Base-by-base conservation (phyloP, 2,329 filamentous ascomycete genomes). In the Pseudohalonectria lignicola region DNA sequence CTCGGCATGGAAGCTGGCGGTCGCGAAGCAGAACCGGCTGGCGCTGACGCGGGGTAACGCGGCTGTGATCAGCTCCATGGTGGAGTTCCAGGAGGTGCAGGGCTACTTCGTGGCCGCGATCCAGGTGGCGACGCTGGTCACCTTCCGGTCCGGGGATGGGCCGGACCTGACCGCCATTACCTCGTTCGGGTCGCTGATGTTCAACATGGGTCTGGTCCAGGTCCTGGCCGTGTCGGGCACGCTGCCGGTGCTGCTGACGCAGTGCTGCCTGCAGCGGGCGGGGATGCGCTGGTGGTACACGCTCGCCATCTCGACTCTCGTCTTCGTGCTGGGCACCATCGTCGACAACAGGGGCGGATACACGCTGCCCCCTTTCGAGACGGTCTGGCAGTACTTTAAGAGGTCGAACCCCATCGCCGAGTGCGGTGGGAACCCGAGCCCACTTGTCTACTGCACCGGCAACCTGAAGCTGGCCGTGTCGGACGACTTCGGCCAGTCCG, bases 1-100 rank as follows among this genome's bases (percentile, higher is more conserved):
- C 7, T 12, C 29, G 25, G 35, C 35, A 16, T 31, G 26, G 12
- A 31, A 16, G 35, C 17, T 30, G 26, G 26, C 35, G 10, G 20
- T 25, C 12, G 25, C 26, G 26, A 37, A 30, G 35, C 43, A 45
- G 37, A 19, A 25, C 19, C 25, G 29, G 15, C 33, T 47, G n/a
- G 31, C 43, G 5, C 28, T 31, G 9, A 48, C 46, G 2, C 37
- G 46, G 6, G 36, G 43, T 5, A 39, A 36, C 15, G 41, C 41
- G 12, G 46, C 47, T 11, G 31, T 47, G 16, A 45, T 41, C 5
- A 42, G 41, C 2, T 43, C 46, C 1, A 36, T 50, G 16, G 42
- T 48, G 35, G 48, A 50, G 43, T 49, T 50, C 33, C 50, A 53
- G 25, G 50, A 53, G 30, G 40, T 49, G 0, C 49, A 52, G 33